Percentiles rank a stretch among this genome's conserved stretches.
Conservation (phyloP, 495 filamentous ascomycete species). For the Penicillium fimorum region DNA sequence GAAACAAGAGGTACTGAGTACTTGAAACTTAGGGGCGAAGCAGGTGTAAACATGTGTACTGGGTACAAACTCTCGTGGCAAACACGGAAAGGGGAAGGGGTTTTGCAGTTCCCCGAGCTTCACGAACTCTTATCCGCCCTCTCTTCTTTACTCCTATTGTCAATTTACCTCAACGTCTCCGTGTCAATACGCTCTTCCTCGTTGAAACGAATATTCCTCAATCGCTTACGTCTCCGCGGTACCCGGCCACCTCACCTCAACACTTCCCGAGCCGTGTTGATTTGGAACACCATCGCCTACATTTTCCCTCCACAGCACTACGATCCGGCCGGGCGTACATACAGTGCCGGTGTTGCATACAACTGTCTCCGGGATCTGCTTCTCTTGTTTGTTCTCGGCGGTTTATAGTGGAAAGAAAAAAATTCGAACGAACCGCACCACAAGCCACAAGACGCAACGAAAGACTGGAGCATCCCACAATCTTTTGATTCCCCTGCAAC, state of each 20-base stretch:
- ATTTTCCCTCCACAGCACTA: not conserved
- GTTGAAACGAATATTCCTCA: not conserved
- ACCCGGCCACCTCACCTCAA: not conserved
- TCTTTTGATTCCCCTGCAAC: conserved; percentile 7
- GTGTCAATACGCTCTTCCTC: not conserved
- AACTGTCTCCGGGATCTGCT: not conserved
- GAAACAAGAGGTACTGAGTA: conserved; percentile 1
- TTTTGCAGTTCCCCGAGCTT: conserved; percentile 5
- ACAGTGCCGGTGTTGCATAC: not conserved
- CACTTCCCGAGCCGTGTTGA: not conserved
- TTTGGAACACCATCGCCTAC: not conserved
- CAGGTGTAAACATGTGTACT: not conserved
- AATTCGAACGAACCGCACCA: not conserved
- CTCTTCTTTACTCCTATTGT: not conserved
- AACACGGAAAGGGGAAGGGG: conserved; percentile 8
- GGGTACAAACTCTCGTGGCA: not conserved
- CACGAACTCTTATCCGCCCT: not conserved
- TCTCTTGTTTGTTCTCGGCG: not conserved
- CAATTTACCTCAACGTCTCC: not conserved
- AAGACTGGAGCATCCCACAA: not conserved
- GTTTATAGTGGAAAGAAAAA: not conserved
- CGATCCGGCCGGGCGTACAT: not conserved
- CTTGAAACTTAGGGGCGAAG: not conserved
- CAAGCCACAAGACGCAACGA: not conserved
- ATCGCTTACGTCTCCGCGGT: not conserved